phyloP scores from a whole-genome alignment of 805 yeast genomes.

The Nematodospora valgi region DNA sequence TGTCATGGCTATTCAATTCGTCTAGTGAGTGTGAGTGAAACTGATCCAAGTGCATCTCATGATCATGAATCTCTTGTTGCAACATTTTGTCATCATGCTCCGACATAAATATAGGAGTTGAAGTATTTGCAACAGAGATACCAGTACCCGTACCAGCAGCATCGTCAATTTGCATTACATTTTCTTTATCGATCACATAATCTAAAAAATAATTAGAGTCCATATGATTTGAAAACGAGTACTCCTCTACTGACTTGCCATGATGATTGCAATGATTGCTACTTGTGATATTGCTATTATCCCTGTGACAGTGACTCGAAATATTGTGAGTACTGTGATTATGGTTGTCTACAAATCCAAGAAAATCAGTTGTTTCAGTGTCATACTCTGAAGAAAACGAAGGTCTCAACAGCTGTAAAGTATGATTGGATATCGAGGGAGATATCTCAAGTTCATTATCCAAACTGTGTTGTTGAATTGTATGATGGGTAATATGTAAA shows the following conservation, averaged over 20 bases:
- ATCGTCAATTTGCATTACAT: too few relatives aligned
- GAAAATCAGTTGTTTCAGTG: constrained; percentile 9
- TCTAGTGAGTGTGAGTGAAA: constrained; percentile 3
- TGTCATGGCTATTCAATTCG: not conserved
- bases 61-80: constrained; percentile 4
- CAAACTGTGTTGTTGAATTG: not conserved
- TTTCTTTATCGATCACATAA: not conserved
- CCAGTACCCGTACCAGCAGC: too few relatives aligned
- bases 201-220: not conserved
- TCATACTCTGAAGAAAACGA: constrained; percentile 10
- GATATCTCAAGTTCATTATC: constrained; percentile 4
- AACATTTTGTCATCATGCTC: constrained; percentile 4
- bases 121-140: too few relatives aligned
- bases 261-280: not conserved
- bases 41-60: constrained; percentile 5
- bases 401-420: constrained; percentile 9
- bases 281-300: too few relatives aligned
- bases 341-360: constrained; percentile 5
- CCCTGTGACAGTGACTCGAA: too few relatives aligned
- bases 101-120: constrained; percentile 5
- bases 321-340: constrained; percentile 2
- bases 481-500: constrained; percentile 1
- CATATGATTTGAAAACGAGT: not conserved
- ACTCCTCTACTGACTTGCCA: not conserved
- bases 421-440: constrained; percentile 8